Base-by-base conservation (phyloP, 1,139 yeast species). In the Kodamaea alishanica region DNA sequence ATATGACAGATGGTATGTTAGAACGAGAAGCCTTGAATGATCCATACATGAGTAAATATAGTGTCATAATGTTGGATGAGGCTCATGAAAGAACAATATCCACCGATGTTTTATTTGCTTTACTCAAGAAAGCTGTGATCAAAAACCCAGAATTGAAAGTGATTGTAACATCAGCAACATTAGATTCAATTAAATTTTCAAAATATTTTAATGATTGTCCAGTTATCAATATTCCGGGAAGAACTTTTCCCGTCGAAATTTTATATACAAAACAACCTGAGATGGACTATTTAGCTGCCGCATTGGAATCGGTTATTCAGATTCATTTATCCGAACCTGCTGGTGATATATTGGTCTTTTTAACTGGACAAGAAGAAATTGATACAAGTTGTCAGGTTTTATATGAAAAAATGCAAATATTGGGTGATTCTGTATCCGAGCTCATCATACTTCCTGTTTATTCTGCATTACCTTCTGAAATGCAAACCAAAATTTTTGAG, bases 1-100 rank as follows among this genome's bases (percentile, higher is more conserved):
- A 84, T 56, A 76, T 82, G 78, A 89, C 97, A 0, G 97, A 89
- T 62, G 97, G 97, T 68, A 86, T 89, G 88, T 71, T 89, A 26
- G 88, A 86, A 59, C 67, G 88, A 47, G 97, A 89, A 55, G 90
- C 94, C 0, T 64, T 89, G 35, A 57, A 72, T 27, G 97, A 90
- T 56, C 88, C 94, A 0, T 63, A 68, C 25, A 74, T 89, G 83
- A 70, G 73, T 22, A 76, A 69, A 45, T 89, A 90, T 55, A 80
- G 95, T 0, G 92, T 85, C 1, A 82, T 89, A 10, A 85, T 89
- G 89, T 66, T 89, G 39, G 97, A 89, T 63, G 97, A 89, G 61
- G 97, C 97, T 0, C 98, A 92, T 61, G 98, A 92, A 60, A 74
- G 98, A 53, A 90, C 97, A 0, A 79, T 92, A 33, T 86, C 97